Base-by-base conservation (phyloP, 2,329 filamentous ascomycete species). In the Alternaria sp. region DNA sequence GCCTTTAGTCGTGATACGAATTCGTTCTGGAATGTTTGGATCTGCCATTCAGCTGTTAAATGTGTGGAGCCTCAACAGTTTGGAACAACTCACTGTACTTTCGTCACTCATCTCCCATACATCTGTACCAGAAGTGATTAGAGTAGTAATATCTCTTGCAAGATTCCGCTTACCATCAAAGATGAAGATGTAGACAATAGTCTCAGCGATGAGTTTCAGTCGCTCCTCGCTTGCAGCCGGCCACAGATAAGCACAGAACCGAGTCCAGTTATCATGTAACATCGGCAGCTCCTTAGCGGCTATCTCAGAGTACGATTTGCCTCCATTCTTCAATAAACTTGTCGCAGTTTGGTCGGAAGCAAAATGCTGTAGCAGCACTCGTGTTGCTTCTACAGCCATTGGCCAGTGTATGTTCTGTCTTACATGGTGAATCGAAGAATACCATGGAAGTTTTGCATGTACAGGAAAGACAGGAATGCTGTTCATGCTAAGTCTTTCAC, bases 31-130 rank as follows among this genome's bases (percentile, higher is more conserved):
- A 23, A 33, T 55, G 51, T 25, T 25, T 55, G 33, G 33, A 37
- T 55, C 30, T 55, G 51, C 33, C 51, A 25, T 23, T 23, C 7
- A 55, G 51, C 33, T 55, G 33, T 37, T 37, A 37, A 37, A n/a
- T 37, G n/a, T 37, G 15, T 37, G 33, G 33, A 37, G 15, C 15
- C 33, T 37, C 33, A n/a, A 37, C 33, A 37, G 33, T 37, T 37
- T 37, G 33, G 33, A 37, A 37, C 15, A 15, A 37, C 33, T 37
- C 33, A 37, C 33, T 37, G 33, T 55, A 21, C 41, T 21, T 55
- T 55, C 51, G 33, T 20, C 23, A 25, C 41, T 33, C 51, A 55
- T 55, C 51, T 55, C 51, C 51, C 51, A 55, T 33, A 33, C 41
- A 43, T 55, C 51, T 55, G 20, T 10, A 55, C 18, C 26, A 50